Evolutionary conservation across 2,329 filamentous ascomycete species (phyloP), one percentile per base, ranked within the genome.

Genomic region (Neonectria sp.): DNA sequence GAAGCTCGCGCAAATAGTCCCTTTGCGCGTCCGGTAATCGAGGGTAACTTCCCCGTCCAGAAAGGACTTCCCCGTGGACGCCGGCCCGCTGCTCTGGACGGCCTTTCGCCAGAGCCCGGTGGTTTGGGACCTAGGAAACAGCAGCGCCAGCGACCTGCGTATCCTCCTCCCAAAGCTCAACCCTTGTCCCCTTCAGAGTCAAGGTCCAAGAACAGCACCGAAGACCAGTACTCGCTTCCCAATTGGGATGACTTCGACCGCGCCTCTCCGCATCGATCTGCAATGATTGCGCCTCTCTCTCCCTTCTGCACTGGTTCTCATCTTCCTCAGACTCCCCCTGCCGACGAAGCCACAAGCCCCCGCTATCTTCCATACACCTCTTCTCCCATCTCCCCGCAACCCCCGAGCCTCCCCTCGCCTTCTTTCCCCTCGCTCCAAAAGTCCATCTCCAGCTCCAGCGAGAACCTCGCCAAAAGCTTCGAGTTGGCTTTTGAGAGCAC

Each of bases 61-160:
- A 81, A 78, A 9, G 79, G 79, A 2, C 73, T 82, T 13, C 81
- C 80, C 2, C 74, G 81, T 29, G 80, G 80, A 2, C 78, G 80
- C n/a, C 73, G 68, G 24, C 75, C 73, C 2, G 67, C 67, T 6
- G 49, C 58, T 1, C 17, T 68, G 2, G 70, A 71, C 33, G 63
- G 56, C 1, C 52, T 40, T 1, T 65, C 60, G 0, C 60, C 68
- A 3, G 62, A 60, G 6, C 60, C 27, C 0, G 25, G 56, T 48
- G 74, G 74, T 12, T 55, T 74, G 6, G 71, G 69, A 8, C 72
- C 74, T 8, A 69, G 74, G 17, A 73, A 63, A 12, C 69, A 73
- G 37, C 73, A 67, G 11, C 74, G 74, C 12, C 68, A 72, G 9
- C 71, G 70, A 9, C 74, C 74, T 7, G 53, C 59, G 65, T 76